Conservation (phyloP, 257 asterid genomes). For the Pogostemon cablin region DNA sequence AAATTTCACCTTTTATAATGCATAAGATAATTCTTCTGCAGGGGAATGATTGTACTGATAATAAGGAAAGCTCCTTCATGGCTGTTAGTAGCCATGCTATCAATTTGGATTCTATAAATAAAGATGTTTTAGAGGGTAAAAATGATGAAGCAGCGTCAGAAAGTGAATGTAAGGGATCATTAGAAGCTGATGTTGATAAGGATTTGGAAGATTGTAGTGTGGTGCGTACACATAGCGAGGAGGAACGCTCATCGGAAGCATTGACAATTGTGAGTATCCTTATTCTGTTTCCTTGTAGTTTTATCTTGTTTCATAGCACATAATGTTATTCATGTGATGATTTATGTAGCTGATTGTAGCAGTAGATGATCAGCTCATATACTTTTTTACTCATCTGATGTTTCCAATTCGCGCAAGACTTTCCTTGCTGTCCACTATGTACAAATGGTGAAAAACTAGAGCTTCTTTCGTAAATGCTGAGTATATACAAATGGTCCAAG, state of each 20-base stretch:
- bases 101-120: constrained; percentile 25
- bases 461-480: neutral
- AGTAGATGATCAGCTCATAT: neutral
- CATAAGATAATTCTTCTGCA: constrained; percentile 30
- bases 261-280: constrained; percentile 7
- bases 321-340: neutral
- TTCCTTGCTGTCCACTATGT: neutral
- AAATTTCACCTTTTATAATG: neutral
- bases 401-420: neutral
- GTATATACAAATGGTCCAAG: neutral
- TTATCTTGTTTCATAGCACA: neutral
- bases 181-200: constrained; percentile 33
- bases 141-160: constrained; percentile 30
- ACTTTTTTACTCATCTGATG: neutral
- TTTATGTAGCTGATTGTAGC: constrained; percentile 1
- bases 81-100: neutral
- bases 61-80: constrained; percentile 21
- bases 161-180: constrained; percentile 21
- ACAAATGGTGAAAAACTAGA: neutral
- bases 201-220: constrained; percentile 22
- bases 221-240: neutral
- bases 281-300: neutral
- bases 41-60: constrained; percentile 35
- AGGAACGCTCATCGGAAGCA: neutral
- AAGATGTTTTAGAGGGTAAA: constrained; percentile 25